Conservation (phyloP, 805 yeast genomes). For the Candida rishiriensis region DNA sequence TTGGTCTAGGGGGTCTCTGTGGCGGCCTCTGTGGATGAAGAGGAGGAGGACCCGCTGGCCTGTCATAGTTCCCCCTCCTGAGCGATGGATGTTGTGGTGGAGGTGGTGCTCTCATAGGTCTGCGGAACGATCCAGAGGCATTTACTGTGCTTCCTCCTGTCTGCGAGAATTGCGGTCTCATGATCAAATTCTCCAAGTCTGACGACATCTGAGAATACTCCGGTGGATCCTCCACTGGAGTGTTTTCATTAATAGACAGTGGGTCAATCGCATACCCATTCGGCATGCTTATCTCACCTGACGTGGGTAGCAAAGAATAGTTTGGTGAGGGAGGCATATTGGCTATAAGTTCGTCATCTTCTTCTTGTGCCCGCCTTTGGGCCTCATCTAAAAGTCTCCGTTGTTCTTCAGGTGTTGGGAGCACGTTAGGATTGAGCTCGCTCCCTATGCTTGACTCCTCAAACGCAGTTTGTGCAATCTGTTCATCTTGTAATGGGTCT, state of each 20-base stretch:
- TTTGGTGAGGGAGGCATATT: conserved; percentile 29
- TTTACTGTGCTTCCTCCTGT: conserved; percentile 25
- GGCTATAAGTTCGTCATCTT: conserved; percentile 19
- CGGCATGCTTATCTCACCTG: conserved; percentile 25
- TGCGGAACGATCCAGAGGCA: conserved; percentile 5
- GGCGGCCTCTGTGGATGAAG: too few species aligned
- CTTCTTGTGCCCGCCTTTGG: conserved; percentile 5
- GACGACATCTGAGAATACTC: conserved; percentile 32
- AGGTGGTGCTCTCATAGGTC: conserved; percentile 11
- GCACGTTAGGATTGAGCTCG: not conserved
- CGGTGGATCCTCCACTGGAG: conserved; percentile 33
- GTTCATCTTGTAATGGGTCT: not conserved
- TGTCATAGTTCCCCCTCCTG: too few species aligned
- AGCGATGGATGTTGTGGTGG: conserved; percentile 2
- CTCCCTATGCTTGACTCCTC: not conserved
- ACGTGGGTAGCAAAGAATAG: conserved; percentile 23
- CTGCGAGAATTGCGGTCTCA: conserved; percentile 25
- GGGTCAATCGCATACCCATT: conserved; percentile 25
- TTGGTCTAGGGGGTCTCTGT: too few species aligned
- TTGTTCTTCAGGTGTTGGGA: conserved; percentile 4
- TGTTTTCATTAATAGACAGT: conserved; percentile 18
- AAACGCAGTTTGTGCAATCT: not conserved
- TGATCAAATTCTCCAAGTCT: conserved; percentile 13
- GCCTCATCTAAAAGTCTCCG: not conserved
- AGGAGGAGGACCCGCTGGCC: too few species aligned